phyloP scores from a whole-genome alignment of 495 filamentous ascomycete genomes.

The Umbilicaria muhlenbergii region DNA sequence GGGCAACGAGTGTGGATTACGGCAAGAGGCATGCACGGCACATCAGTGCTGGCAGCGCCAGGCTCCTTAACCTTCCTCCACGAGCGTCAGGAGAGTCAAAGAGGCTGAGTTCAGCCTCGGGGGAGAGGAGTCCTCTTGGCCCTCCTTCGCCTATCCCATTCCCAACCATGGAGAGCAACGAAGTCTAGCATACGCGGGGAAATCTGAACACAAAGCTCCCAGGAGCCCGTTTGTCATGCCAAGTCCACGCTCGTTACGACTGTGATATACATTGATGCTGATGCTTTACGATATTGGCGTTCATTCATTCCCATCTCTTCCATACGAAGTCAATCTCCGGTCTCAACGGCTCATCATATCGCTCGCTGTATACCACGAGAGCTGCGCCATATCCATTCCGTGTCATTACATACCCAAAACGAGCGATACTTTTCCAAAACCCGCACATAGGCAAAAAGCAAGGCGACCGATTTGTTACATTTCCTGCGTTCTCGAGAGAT shows the following conservation, averaged over 20 bases:
- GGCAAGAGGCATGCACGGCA: slow-evolving; percentile 48
- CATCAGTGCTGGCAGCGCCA: slow-evolving; percentile 60
- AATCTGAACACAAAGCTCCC: too few relatives aligned
- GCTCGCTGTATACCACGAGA: too few relatives aligned
- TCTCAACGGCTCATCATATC: too few relatives aligned
- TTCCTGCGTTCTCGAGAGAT: not conserved
- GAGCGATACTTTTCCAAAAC: too few relatives aligned
- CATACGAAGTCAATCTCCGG: not conserved
- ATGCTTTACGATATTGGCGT: not conserved
- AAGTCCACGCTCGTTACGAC: slow-evolving; percentile 6
- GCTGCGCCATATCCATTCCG: too few relatives aligned
- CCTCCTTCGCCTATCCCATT: slow-evolving; percentile 2
- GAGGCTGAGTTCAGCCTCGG: slow-evolving; percentile 15
- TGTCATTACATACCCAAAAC: too few relatives aligned
- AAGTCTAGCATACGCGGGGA: too few relatives aligned
- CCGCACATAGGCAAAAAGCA: too few relatives aligned
- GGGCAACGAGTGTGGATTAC: slow-evolving; percentile 50
- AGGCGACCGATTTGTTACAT: not conserved
- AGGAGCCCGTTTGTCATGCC: not conserved
- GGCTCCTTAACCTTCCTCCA: slow-evolving; percentile 46
- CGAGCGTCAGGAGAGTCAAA: slow-evolving; percentile 23
- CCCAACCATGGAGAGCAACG: slow-evolving; percentile 4
- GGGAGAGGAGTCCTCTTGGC: slow-evolving; percentile 10
- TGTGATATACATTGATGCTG: not conserved
- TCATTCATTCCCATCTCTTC: not conserved